phyloP scores from a whole-genome alignment of 2,329 filamentous ascomycete genomes.

The Thyridium curvatum region DNA sequence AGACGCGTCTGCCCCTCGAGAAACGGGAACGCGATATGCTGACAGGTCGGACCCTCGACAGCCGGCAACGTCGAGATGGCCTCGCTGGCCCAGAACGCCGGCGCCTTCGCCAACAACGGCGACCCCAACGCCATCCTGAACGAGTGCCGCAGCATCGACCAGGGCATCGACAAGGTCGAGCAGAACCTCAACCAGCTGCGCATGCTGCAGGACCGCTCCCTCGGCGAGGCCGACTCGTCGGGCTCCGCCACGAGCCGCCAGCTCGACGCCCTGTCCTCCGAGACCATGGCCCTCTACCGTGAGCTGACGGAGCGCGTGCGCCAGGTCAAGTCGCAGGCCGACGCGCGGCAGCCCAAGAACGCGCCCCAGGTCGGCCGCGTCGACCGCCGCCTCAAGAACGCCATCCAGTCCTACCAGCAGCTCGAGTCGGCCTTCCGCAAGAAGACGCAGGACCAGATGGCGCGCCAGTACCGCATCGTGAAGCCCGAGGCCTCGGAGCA shows the following conservation, averaged over 20 bases:
- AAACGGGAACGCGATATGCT: slow-evolving; percentile 1
- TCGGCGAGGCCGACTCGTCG: slow-evolving; percentile 67
- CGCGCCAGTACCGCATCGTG: slow-evolving; percentile 85
- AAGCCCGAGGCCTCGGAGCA: slow-evolving; percentile 71
- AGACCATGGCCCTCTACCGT: slow-evolving; percentile 80
- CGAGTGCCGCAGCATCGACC: slow-evolving; percentile 75
- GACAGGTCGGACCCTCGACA: slow-evolving; percentile 9
- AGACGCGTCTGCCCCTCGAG: neutral
- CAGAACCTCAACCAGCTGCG: slow-evolving; percentile 65
- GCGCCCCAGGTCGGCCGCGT: slow-evolving; percentile 74
- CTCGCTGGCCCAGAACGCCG: slow-evolving; percentile 48
- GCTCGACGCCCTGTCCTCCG: slow-evolving; percentile 66
- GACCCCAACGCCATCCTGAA: slow-evolving; percentile 77
- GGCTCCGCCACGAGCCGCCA: slow-evolving; percentile 60
- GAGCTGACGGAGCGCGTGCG: slow-evolving; percentile 73
- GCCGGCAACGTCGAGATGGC: slow-evolving; percentile 64
- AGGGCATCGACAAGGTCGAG: slow-evolving; percentile 69
- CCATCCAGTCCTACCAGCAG: slow-evolving; percentile 76
- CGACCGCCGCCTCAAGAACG: slow-evolving; percentile 71
- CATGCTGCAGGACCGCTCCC: slow-evolving; percentile 62
- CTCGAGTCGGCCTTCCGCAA: slow-evolving; percentile 76
- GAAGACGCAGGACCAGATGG: slow-evolving; percentile 76
- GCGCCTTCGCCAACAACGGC: slow-evolving; percentile 32
- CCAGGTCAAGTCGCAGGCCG: slow-evolving; percentile 68
- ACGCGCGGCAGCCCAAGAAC: slow-evolving; percentile 67